These are phyloP conservation scores for Elsinoe perseae DNA, from an alignment of 2,329 filamentous ascomycete genomes.

Conservation along the genomic window DNA sequence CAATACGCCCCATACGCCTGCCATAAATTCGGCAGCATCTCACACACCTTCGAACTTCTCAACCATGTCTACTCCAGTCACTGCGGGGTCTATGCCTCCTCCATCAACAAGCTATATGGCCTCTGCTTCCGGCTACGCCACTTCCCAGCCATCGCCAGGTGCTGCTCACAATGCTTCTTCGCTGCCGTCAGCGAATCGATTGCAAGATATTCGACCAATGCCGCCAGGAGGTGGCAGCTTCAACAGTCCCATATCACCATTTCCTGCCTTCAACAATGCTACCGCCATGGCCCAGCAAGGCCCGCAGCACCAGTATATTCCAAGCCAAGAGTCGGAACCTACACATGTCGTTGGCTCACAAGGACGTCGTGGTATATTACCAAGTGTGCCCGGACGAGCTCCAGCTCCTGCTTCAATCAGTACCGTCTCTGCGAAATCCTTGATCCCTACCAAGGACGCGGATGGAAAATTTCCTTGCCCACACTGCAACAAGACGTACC, in stretches of 20 bases:
- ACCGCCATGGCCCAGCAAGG: slow-evolving; percentile 23
- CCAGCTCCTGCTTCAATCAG: slow-evolving; percentile 65
- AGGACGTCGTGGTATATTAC: slow-evolving; percentile 81
- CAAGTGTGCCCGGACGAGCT: slow-evolving; percentile 79
- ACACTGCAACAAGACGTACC: slow-evolving; percentile 95
- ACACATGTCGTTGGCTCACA: slow-evolving; percentile 94
- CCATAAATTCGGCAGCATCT: slow-evolving; percentile 24
- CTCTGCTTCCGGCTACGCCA: slow-evolving; percentile 21
- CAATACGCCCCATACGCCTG: slow-evolving; percentile 28
- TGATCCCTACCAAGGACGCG: slow-evolving; percentile 87
- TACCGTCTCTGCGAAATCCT: slow-evolving; percentile 59
- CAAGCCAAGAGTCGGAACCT: slow-evolving; percentile 48
- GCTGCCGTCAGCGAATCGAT: slow-evolving; percentile 22
- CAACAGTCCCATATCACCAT: slow-evolving; percentile 27
- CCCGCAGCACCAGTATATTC: slow-evolving; percentile 31
- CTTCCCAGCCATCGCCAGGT: slow-evolving; percentile 27
- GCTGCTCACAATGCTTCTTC: slow-evolving; percentile 20
- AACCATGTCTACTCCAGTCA: slow-evolving; percentile 24
- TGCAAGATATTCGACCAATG: slow-evolving; percentile 37
- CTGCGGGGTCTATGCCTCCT: slow-evolving; percentile 30
- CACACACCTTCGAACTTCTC: slow-evolving; percentile 28
- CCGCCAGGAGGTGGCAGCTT: slow-evolving; percentile 32
- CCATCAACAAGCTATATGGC: slow-evolving; percentile 25
- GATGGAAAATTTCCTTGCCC: slow-evolving; percentile 98
- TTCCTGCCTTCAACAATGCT: slow-evolving; percentile 31